phyloP scores from a whole-genome alignment of 257 asterid genomes.

The Scutellaria galericulata region DNA sequence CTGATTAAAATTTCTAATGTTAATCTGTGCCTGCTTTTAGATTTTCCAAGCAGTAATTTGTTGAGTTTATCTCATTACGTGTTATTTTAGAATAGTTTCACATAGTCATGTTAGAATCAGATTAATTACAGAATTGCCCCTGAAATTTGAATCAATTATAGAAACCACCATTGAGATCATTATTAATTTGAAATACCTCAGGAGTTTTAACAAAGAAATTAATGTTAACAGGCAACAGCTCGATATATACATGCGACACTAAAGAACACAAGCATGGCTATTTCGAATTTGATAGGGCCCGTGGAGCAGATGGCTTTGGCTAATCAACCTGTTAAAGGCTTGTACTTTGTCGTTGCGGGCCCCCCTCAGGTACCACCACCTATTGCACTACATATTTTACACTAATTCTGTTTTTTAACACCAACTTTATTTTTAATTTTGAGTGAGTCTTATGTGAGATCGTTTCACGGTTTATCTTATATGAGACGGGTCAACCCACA shows the following conservation, averaged over 20 bases:
- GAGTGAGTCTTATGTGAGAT: too few relatives aligned
- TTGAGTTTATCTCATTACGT: neutral
- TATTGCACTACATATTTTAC: neutral
- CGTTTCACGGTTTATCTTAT: too few relatives aligned
- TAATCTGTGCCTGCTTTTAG: neutral
- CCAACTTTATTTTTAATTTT: too few relatives aligned
- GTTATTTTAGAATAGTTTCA: too few relatives aligned
- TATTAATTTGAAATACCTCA: too few relatives aligned
- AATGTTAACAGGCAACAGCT: constrained; percentile 45
- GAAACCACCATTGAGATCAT: too few relatives aligned
- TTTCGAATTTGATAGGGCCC: constrained; percentile 64
- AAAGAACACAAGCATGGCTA: constrained; percentile 58
- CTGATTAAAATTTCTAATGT: too few relatives aligned
- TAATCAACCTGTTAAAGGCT: constrained; percentile 54
- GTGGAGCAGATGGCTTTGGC: constrained; percentile 53
- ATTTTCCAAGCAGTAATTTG: neutral
- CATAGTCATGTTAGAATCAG: too few relatives aligned
- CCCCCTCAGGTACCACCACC: constrained; percentile 54
- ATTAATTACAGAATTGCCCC: too few relatives aligned
- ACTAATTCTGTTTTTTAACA: too few relatives aligned
- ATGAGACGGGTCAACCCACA: too few relatives aligned
- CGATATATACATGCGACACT: constrained; percentile 51
- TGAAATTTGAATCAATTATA: too few relatives aligned
- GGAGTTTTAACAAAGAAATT: neutral
- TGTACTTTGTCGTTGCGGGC: constrained; percentile 57